A percentile compares a stretch with the other conserved stretches of the same genome.
Conservation (phyloP, 305 asterid species). For the Petunia hybrid region DNA sequence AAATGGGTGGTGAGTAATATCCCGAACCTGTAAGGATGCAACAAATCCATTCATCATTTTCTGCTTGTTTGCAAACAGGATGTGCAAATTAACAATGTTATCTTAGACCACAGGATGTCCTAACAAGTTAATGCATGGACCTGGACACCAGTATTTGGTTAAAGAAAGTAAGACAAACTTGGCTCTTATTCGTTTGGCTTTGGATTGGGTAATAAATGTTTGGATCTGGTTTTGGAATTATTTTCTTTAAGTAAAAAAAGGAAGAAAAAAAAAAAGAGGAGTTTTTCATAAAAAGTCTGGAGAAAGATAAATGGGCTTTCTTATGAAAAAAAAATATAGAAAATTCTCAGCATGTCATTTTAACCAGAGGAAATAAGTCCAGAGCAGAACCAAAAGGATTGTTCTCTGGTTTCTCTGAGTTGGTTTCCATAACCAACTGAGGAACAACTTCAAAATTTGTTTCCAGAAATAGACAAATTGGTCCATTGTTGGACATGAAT, state of each 20-base stretch:
- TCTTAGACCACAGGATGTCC: not conserved
- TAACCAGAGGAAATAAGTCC: conserved; percentile 2
- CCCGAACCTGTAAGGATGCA: conserved; percentile 66
- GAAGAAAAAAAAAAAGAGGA: not conserved
- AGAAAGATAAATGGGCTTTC: not conserved
- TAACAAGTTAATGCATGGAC: conserved; percentile 9
- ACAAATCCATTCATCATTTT: conserved; percentile 35
- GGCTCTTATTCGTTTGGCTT: not conserved
- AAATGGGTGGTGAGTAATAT: conserved; percentile 87
- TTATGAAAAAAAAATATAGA: not conserved
- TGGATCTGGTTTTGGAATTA: conserved; percentile 8
- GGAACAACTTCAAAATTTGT: conserved; percentile 18
- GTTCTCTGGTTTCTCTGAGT: not conserved
- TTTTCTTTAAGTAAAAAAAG: not conserved
- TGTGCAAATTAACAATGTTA: conserved; percentile 2
- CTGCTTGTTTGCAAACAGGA: conserved; percentile 38
- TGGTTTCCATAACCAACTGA: not conserved
- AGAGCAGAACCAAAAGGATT: conserved; percentile 5
- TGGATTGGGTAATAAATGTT: conserved; percentile 10
- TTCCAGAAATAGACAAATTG: not conserved
- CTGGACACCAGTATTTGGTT: conserved; percentile 4
- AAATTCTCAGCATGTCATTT: not conserved
- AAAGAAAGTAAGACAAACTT: not conserved
- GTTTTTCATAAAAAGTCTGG: not conserved
- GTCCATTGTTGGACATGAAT: conserved; percentile 15